phyloP scores from a whole-genome alignment of 2,329 filamentous ascomycete species.

The Sordariomycetes sp. region DNA sequence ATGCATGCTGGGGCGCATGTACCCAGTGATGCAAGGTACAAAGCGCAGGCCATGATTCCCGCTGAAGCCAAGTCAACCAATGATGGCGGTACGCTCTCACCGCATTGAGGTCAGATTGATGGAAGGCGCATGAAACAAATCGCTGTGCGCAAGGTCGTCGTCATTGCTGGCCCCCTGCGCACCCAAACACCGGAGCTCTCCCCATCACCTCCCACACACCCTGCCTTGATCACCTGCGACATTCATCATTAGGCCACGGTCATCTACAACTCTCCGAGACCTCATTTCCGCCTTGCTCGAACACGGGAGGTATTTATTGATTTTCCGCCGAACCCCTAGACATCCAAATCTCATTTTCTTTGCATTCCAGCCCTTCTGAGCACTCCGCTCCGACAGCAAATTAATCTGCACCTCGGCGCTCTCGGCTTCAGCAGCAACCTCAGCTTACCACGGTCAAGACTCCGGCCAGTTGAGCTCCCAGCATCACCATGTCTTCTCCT shows the following conservation, averaged over 20 bases:
- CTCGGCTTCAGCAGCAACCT: background rate
- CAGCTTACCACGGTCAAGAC: background rate
- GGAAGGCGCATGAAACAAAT: background rate
- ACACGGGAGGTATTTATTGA: background rate
- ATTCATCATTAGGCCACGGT: slow-evolving; percentile 4
- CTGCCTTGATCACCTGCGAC: slow-evolving; percentile 2
- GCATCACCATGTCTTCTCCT: slow-evolving; percentile 54
- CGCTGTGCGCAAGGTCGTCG: background rate
- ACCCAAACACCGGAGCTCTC: background rate
- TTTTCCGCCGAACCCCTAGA: background rate
- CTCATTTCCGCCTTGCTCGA: background rate
- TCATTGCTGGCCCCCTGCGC: background rate
- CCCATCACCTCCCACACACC: background rate
- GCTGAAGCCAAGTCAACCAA: background rate
- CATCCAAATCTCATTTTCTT: background rate
- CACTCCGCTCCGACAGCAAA: background rate
- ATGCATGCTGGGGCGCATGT: background rate
- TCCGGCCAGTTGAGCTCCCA: slow-evolving; percentile 6
- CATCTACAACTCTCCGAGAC: background rate
- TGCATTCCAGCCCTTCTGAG: background rate
- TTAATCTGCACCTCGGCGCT: background rate
- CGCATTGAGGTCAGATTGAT: background rate
- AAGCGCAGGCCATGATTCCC: background rate
- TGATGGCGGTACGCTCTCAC: background rate
- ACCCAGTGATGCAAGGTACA: background rate